Base-by-base conservation (phyloP, 257 asterid genomes). In the Oldenlandia corymbosa region DNA sequence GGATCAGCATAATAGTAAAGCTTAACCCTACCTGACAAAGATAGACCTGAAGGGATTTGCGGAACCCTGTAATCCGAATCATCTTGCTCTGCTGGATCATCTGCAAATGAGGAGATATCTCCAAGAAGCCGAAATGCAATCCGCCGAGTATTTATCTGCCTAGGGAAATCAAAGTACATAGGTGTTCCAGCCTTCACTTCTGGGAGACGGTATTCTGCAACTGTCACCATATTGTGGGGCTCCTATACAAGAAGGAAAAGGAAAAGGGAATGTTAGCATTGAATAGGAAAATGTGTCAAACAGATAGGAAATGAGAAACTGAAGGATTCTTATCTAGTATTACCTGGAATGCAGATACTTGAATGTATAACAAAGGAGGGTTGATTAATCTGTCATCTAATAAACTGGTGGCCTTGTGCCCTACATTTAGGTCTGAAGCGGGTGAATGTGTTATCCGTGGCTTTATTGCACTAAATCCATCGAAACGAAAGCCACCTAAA, bases 301-400 rank as follows among this genome's bases (percentile, higher is more conserved):
- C 39, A 10, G n/a, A 18, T 21, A 34, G 60, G 30, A 18, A 20
- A 50, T 13, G 14, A 39, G 37, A 14, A 26, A 34, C 23, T 10
- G 31, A 54, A 14, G 45, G 7, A 14, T 37, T 18, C 18, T 34
- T 10, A 17, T 17, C 32, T 20, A 16, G 27, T 45, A 28, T 48
- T 88, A 92, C 98, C 98, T 92, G 97, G 75, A 88, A 81, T 46
- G 90, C 87, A 48, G 93, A 84, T 48, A 92, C 99, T 85, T 87
- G 97, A 80, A 89, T 77, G 71, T 85, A 77, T 74, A 92, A 65
- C 68, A 92, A 84, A 59, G 99, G 88, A 36, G 97, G 96, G 68
- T 83, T 73, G 47, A 75, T 75, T 74, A 89, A 81, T 81, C 99
- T 82, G 68, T 89, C 97, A 53, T 92, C 99, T 49, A 92, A 67